phyloP scores from a whole-genome alignment of 768 basidiomycete genomes.

The Trametes cubensis region DNA sequence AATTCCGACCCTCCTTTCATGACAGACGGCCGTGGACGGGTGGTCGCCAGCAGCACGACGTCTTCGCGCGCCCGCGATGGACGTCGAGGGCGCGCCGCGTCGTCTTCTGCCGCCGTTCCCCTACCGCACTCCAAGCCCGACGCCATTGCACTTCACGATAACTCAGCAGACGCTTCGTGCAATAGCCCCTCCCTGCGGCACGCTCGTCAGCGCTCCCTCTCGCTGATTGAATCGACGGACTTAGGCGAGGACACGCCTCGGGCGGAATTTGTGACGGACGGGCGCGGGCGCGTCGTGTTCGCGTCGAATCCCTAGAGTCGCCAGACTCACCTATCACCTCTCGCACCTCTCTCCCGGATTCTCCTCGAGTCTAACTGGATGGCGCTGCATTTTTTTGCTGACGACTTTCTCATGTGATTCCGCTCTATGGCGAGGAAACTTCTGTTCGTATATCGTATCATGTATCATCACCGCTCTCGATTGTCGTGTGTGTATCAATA shows the following conservation, averaged over 20 bases:
- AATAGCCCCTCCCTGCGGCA: not conserved
- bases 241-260: not conserved
- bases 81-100: slow-evolving; percentile 9
- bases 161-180: not conserved
- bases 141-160: not conserved
- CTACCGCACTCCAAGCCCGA: slow-evolving; percentile 1
- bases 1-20: slow-evolving; percentile 35
- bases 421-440: too few relatives aligned
- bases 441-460: too few relatives aligned
- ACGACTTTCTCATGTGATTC: too few relatives aligned
- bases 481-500: too few relatives aligned
- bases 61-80: slow-evolving; percentile 16
- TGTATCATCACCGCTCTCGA: too few relatives aligned
- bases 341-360: too few relatives aligned
- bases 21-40: slow-evolving; percentile 40
- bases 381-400: too few relatives aligned
- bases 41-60: slow-evolving; percentile 37
- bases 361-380: too few relatives aligned
- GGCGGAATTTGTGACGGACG: slow-evolving; percentile 19
- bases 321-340: not conserved
- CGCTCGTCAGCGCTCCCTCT: slow-evolving; percentile 1
- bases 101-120: slow-evolving; percentile 1
- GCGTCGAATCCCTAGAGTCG: slow-evolving; percentile 4
- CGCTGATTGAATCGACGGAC: not conserved
- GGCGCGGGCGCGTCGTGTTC: slow-evolving; percentile 21